Percentiles rank a stretch among this genome's conserved stretches.
Evolutionary conservation across 805 yeast genomes (phyloP).

Genomic region (Wickerhamiella qilinensis): DNA sequence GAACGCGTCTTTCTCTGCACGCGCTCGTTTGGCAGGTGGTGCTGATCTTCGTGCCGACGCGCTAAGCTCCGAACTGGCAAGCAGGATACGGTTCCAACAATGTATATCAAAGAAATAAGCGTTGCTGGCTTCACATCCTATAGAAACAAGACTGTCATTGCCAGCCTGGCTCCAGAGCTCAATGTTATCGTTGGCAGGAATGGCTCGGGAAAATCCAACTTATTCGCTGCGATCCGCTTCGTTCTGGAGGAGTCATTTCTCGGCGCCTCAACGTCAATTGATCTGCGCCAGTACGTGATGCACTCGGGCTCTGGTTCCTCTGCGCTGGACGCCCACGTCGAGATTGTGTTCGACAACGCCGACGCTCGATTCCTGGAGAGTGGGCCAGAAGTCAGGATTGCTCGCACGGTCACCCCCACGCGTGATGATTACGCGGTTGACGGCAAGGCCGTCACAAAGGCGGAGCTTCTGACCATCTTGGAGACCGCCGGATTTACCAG

Average conservation of each 20-base stretch:
- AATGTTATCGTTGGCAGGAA: slow-evolving; percentile 95
- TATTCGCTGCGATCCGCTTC: slow-evolving; percentile 91
- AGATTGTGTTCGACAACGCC: slow-evolving; percentile 67
- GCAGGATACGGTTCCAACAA: too few species aligned
- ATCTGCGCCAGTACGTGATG: background rate
- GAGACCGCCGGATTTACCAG: slow-evolving; percentile 89
- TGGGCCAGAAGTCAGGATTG: slow-evolving; percentile 49
- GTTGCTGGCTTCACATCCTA: slow-evolving; percentile 97
- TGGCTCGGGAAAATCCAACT: slow-evolving; percentile 95
- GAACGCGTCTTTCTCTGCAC: too few species aligned
- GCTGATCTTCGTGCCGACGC: too few species aligned
- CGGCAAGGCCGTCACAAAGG: slow-evolving; percentile 57
- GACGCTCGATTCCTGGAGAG: slow-evolving; percentile 61
- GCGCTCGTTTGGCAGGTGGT: too few species aligned
- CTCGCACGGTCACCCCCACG: slow-evolving; percentile 72
- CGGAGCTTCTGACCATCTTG: slow-evolving; percentile 58
- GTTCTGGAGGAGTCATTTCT: slow-evolving; percentile 33
- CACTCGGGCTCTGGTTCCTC: background rate
- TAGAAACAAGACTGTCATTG: slow-evolving; percentile 87
- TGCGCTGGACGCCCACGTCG: slow-evolving; percentile 31
- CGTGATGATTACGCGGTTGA: slow-evolving; percentile 82
- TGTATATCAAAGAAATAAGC: slow-evolving; percentile 50
- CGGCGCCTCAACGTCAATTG: too few species aligned
- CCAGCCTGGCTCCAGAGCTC: slow-evolving; percentile 91
- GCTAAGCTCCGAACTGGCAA: too few species aligned